Evolutionary conservation across 768 basidiomycete genomes (phyloP).

Genomic region (Leccinum ochraceum): DNA sequence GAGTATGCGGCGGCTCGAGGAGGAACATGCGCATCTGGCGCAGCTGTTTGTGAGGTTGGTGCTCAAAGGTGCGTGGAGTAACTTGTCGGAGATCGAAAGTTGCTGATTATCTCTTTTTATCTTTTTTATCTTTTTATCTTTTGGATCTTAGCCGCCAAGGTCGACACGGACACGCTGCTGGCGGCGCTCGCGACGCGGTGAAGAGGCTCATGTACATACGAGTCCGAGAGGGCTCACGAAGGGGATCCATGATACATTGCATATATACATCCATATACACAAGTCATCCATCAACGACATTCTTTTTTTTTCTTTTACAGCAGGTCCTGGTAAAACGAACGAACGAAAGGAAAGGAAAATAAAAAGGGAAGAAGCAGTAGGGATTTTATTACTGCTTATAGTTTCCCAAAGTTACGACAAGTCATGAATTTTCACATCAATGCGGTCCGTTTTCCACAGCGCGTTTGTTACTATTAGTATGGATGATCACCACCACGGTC

Average conservation of each 20-base stretch:
- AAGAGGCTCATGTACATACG: background rate
- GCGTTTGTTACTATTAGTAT: background rate
- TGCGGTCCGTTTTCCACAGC: background rate
- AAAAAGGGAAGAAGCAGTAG: background rate
- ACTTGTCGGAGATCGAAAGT: background rate
- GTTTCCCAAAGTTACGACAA: background rate
- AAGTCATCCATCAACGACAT: slow-evolving; percentile 9
- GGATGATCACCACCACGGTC: background rate
- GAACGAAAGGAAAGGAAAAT: background rate
- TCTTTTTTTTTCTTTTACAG: background rate
- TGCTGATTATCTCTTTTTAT: background rate
- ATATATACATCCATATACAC: background rate
- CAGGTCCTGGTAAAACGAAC: background rate
- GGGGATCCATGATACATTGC: background rate
- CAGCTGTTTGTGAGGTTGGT: slow-evolving; percentile 65
- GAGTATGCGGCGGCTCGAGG: slow-evolving; percentile 61
- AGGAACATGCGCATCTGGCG: slow-evolving; percentile 67
- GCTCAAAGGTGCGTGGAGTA: slow-evolving; percentile 61
- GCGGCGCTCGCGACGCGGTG: slow-evolving; percentile 52
- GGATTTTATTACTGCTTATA: background rate
- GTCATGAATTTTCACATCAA: background rate
- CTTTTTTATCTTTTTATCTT: background rate
- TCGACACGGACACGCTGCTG: slow-evolving; percentile 62
- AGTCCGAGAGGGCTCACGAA: slow-evolving; percentile 1
- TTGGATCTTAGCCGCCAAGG: slow-evolving; percentile 53